Evolutionary conservation across 2,329 filamentous ascomycete genomes (phyloP).

Genomic region (Chaetomium olivaceum): DNA sequence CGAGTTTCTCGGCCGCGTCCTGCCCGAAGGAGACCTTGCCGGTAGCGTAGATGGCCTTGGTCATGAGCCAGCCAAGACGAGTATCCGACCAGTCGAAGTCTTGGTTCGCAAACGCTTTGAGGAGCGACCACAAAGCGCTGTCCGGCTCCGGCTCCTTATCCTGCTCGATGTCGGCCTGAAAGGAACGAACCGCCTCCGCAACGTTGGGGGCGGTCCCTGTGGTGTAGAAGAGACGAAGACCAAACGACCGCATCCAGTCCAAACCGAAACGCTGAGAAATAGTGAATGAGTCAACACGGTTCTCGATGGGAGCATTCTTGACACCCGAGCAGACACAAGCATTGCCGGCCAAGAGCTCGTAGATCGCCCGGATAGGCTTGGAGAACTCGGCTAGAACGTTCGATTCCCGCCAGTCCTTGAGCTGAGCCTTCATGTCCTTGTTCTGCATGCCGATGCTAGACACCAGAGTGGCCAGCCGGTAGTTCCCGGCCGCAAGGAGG

Average conservation of each 20-base stretch:
- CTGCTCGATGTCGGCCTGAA: conserved; percentile 70
- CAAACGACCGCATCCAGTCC: conserved; percentile 93
- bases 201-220: conserved; percentile 63
- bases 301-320: conserved; percentile 70
- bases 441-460: conserved; percentile 79
- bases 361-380: conserved; percentile 80
- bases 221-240: conserved; percentile 86
- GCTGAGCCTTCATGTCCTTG: conserved; percentile 74
- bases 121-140: conserved; percentile 71
- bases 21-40: conserved; percentile 55
- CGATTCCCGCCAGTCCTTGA: conserved; percentile 80
- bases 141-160: conserved; percentile 68
- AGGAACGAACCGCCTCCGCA: conserved; percentile 70
- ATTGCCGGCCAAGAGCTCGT: conserved; percentile 86
- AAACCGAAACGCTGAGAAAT: conserved; percentile 82
- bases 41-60: conserved; percentile 61
- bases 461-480: conserved; percentile 80
- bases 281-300: conserved; percentile 75
- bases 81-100: conserved; percentile 69
- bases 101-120: conserved; percentile 74
- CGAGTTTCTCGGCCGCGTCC: conserved; percentile 60
- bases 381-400: conserved; percentile 86
- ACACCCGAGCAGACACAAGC: conserved; percentile 80
- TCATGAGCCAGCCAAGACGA: conserved; percentile 82
- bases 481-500: conserved; percentile 73